Base-by-base conservation (phyloP, 129 eudicot species). In the Chrysanthemum lavandulifolium region DNA sequence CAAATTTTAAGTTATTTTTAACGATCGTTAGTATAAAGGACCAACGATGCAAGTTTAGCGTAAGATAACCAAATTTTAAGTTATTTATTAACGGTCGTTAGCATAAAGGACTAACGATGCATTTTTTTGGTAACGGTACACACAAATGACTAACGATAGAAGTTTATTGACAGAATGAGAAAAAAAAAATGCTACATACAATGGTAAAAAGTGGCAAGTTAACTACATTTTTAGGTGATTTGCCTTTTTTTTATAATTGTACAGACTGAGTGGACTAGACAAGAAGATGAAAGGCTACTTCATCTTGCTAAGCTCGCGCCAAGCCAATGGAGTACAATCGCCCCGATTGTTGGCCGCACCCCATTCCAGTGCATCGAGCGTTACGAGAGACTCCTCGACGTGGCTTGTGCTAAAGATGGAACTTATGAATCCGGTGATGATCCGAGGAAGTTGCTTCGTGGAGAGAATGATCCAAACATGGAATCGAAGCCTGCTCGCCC, bases 401-500 rank as follows among this genome's bases (percentile, higher is more conserved):
- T 96, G 2, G 99, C 99, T 5, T 94, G 98, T 84, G 89, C 91
- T 12, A 90, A 86, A 69, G 99, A 95, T 67, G 97, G 88, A 75
- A 95, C 88, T 71, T 95, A 90, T 47, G 97, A 95, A 71, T 88
- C 96, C 3, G 94, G 96, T 0, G 97, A 94, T 25, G 97, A 94
- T 54, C 97, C 97, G 1, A 80, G 99, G 13, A 94, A 90, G 75
- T 57, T 94, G 72, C 96, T 96, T 9, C 99, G 96, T 16, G 99
- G 99, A 67, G 99, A 94, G 76, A 94, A 87, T 27, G 99, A 94
- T 52, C 99, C 97, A 12, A 94, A 95, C 64, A 97, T 97, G 2
- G 99, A 95, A 76, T 86, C 97, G 11, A 95, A 95, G 73, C 97
- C 99, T 13, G 99, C 99, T 4, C 96, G 99, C 19, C 99, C 99